These are phyloP conservation scores for Coemansia sp. DNA, from an alignment of 192 early-diverging fungal genomes.

Conservation along the genomic window DNA sequence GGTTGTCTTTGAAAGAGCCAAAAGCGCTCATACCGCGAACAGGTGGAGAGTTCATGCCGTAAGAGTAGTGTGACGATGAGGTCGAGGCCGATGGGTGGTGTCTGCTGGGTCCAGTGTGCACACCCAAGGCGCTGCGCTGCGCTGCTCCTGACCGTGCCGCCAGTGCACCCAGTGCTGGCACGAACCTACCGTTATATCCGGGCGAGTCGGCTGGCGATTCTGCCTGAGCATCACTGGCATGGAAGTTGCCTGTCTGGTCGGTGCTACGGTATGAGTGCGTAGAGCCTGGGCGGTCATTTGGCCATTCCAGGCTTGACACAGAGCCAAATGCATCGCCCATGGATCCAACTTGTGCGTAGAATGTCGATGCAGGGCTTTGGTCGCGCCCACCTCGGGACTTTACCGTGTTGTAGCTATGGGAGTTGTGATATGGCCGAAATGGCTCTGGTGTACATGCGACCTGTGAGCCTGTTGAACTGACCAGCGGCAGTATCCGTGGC, in stretches of 20 bases:
- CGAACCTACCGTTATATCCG: slow-evolving; percentile 24
- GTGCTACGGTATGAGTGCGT: slow-evolving; percentile 39
- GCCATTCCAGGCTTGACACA: slow-evolving; percentile 43
- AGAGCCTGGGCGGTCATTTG: slow-evolving; percentile 38
- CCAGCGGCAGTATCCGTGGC: slow-evolving; percentile 7
- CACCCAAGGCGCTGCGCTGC: slow-evolving; percentile 22
- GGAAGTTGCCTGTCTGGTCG: slow-evolving; percentile 8
- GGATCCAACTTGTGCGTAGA: slow-evolving; percentile 24
- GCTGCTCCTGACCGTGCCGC: slow-evolving; percentile 27
- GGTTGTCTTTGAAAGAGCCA: slow-evolving; percentile 10
- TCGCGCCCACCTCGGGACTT: slow-evolving; percentile 14
- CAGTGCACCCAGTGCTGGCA: slow-evolving; percentile 41
- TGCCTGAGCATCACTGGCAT: slow-evolving; percentile 24
- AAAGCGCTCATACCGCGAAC: slow-evolving; percentile 16
- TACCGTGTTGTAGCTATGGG: slow-evolving; percentile 19
- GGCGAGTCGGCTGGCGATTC: slow-evolving; percentile 47
- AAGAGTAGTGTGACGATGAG: slow-evolving; percentile 44
- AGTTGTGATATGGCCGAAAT: slow-evolving; percentile 22
- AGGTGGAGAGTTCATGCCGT: slow-evolving; percentile 28
- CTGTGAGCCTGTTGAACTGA: slow-evolving; percentile 10
- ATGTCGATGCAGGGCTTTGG: slow-evolving; percentile 21
- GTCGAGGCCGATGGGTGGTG: slow-evolving; percentile 44
- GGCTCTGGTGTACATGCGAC: slow-evolving; percentile 14
- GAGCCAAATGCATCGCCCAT: slow-evolving; percentile 46
- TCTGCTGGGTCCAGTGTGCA: slow-evolving; percentile 22